Percentiles rank a stretch among this genome's conserved stretches.
Conservation (phyloP, 2,329 filamentous ascomycete species). For the Nemania bipapillata region DNA sequence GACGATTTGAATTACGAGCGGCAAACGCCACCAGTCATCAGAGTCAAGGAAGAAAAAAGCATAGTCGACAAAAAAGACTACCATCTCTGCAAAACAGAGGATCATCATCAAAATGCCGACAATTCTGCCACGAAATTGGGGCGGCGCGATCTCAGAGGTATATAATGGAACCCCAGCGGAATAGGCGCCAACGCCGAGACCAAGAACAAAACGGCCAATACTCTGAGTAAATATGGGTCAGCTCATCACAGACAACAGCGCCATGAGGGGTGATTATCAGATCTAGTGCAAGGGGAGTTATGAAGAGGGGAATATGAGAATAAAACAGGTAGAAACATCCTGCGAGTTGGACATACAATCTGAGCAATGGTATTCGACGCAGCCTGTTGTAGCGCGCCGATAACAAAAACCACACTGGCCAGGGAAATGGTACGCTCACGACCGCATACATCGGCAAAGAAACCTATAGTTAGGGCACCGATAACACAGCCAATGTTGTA, state of each 20-base stretch:
- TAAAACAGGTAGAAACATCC: background rate
- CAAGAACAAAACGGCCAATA: conserved; percentile 45
- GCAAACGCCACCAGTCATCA: conserved; percentile 52
- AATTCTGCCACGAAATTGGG: conserved; percentile 46
- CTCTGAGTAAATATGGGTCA: conserved; percentile 33
- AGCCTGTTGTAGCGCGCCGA: conserved; percentile 44
- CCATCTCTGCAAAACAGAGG: conserved; percentile 50
- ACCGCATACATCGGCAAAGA: conserved; percentile 47
- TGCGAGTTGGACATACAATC: conserved; percentile 38
- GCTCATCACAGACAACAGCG: background rate
- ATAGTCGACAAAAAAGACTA: conserved; percentile 49
- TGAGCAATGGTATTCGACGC: conserved; percentile 45
- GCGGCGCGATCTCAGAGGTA: conserved; percentile 50
- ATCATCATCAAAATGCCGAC: conserved; percentile 51
- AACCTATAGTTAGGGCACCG: conserved; percentile 47
- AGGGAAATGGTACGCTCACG: conserved; percentile 49
- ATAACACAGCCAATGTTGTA: conserved; percentile 50
- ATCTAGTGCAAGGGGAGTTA: background rate
- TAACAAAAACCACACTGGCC: conserved; percentile 46
- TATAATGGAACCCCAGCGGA: conserved; percentile 51
- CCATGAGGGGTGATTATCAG: background rate
- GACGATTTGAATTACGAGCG: conserved; percentile 52
- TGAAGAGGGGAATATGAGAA: no score
- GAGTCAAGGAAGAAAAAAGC: conserved; percentile 47
- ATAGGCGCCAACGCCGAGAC: conserved; percentile 49